A percentile compares a stretch with the other conserved stretches of the same genome.
Evolutionary conservation across 2,329 filamentous ascomycete species (phyloP).

Genomic region (Pleomassaria siparia): DNA sequence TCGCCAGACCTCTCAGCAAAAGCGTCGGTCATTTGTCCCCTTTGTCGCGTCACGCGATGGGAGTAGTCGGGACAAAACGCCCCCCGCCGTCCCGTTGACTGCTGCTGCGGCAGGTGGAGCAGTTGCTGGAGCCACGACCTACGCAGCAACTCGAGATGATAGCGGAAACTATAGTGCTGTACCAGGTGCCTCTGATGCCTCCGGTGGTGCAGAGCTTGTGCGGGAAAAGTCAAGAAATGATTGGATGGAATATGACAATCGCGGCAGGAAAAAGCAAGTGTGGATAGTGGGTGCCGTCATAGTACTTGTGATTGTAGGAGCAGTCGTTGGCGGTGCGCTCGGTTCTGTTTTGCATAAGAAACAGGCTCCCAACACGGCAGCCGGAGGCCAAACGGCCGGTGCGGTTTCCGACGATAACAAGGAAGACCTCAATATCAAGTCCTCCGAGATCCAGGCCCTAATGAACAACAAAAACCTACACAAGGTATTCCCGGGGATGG

Average conservation of each 20-base stretch:
- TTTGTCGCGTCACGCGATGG: constrained; percentile 45
- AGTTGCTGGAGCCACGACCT: constrained; percentile 38
- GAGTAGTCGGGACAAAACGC: constrained; percentile 38
- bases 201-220: constrained; percentile 16
- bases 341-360: constrained; percentile 70
- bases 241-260: constrained; percentile 63
- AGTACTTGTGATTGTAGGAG: constrained; percentile 67
- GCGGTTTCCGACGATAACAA: constrained; percentile 65
- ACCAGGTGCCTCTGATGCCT: constrained; percentile 30
- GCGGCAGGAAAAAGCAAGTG: constrained; percentile 66
- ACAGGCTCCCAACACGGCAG: constrained; percentile 22
- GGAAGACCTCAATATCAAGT: constrained; percentile 73
- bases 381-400: constrained; percentile 20
- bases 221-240: constrained; percentile 61
- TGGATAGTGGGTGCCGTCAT: constrained; percentile 68
- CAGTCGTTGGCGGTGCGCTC: constrained; percentile 71
- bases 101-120: constrained; percentile 49
- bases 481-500: constrained; percentile 92
- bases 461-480: constrained; percentile 81
- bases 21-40: constrained; percentile 63
- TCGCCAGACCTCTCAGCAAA: constrained; percentile 48
- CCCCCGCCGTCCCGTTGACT: constrained; percentile 47
- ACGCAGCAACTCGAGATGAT: constrained; percentile 28
- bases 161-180: constrained; percentile 62
- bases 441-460: constrained; percentile 75